Evolutionary conservation across 495 filamentous ascomycete genomes (phyloP).

Genomic region (Penicillium nucicola): DNA sequence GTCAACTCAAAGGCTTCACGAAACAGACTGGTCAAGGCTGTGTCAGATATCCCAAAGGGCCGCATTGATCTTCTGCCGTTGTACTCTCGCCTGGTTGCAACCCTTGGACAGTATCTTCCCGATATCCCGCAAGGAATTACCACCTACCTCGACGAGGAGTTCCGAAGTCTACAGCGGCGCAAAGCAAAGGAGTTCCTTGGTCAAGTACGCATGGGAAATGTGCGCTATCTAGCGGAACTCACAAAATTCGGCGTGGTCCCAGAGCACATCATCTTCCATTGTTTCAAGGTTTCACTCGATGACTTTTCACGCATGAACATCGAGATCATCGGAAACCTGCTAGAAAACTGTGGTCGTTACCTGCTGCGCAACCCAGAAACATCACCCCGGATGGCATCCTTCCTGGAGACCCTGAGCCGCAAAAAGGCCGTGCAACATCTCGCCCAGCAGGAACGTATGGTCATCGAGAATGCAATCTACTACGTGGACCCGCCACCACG

Average conservation of each 20-base stretch:
- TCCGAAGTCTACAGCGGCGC: constrained; percentile 93
- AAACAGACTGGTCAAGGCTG: constrained; percentile 86
- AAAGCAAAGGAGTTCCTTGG: constrained; percentile 97
- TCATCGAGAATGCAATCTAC: constrained; percentile 97
- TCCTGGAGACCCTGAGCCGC: constrained; percentile 88
- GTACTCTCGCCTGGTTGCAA: constrained; percentile 90
- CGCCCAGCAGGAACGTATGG: constrained; percentile 94
- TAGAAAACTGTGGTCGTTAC: constrained; percentile 97
- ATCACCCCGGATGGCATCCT: constrained; percentile 85
- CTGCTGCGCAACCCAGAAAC: constrained; percentile 92
- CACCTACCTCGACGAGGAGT: constrained; percentile 92
- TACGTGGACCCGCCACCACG: constrained; percentile 95
- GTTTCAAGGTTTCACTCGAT: constrained; percentile 93
- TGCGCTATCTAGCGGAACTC: constrained; percentile 93
- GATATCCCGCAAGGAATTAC: constrained; percentile 91
- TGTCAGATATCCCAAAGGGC: constrained; percentile 92
- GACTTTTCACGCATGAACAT: constrained; percentile 99
- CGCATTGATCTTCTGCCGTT: constrained; percentile 87
- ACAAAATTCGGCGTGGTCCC: constrained; percentile 98
- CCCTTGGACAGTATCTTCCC: constrained; percentile 87
- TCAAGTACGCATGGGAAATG: constrained; percentile 90
- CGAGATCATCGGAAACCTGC: constrained; percentile 94
- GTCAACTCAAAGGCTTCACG: constrained; percentile 97
- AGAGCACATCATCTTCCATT: constrained; percentile 98
- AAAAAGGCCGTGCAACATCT: constrained; percentile 96